These are phyloP conservation scores for Stylonectria norvegica DNA, from an alignment of 2,329 filamentous ascomycete genomes.

Conservation along the genomic window DNA sequence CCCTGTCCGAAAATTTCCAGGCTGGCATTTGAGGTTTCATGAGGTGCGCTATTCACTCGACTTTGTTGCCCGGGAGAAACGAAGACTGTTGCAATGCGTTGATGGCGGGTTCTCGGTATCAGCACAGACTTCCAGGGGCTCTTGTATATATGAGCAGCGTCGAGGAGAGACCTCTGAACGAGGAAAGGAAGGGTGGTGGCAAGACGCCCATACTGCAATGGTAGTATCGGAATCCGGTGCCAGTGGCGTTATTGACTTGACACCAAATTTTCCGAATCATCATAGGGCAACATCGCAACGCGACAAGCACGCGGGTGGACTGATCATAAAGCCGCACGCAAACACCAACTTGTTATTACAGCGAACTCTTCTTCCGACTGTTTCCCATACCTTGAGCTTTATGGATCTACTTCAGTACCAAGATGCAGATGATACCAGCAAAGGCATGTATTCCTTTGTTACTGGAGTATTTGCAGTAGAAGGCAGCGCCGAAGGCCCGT, in stretches of 20 bases:
- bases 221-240: not conserved
- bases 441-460: not conserved
- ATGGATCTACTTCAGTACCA: not conserved
- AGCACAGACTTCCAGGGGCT: not conserved
- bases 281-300: not conserved
- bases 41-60: not conserved
- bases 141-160: conserved; percentile 1
- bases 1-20: not conserved
- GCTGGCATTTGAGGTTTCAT: not conserved
- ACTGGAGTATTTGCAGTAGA: not conserved
- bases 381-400: not conserved
- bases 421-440: not conserved
- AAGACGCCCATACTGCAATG: not conserved
- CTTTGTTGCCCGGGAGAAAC: not conserved
- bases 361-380: not conserved
- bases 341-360: conserved; percentile 2
- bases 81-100: not conserved
- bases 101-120: not conserved
- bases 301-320: not conserved
- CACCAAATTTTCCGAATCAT: not conserved
- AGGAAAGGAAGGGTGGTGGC: not conserved
- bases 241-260: not conserved
- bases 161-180: conserved; percentile 4
- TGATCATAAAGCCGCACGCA: not conserved
- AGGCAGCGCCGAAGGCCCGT: not conserved